Percentiles rank a stretch among this genome's conserved stretches.
Evolutionary conservation across 2,329 filamentous ascomycete species (phyloP).

Genomic region (Dothideomycetidae sp.): DNA sequence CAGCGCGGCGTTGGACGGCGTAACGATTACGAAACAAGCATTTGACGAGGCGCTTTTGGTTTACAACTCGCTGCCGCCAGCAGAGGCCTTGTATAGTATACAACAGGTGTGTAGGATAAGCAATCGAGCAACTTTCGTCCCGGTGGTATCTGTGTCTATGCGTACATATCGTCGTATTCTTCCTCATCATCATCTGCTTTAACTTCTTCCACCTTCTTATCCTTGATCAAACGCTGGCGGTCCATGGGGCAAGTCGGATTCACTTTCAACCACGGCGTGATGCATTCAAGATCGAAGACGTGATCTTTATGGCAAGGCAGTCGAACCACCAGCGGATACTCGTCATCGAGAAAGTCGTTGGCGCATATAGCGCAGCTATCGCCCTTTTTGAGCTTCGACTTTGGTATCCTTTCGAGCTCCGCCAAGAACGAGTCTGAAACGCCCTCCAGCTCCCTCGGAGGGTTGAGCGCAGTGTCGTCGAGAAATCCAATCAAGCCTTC

Average conservation of each 20-base stretch:
- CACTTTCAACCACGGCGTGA: conserved; percentile 49
- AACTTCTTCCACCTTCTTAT: conserved; percentile 19
- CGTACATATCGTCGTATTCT: conserved; percentile 39
- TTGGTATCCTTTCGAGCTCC: conserved; percentile 45
- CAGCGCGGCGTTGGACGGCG: no score
- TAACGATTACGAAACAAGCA: no score
- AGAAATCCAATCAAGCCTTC: conserved; percentile 39
- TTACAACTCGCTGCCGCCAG: no score
- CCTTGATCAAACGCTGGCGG: conserved; percentile 42
- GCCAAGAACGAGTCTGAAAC: conserved; percentile 48
- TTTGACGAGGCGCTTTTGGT: no score
- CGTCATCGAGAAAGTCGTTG: conserved; percentile 45
- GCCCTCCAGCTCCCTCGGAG: conserved; percentile 45
- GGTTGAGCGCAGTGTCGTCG: conserved; percentile 41
- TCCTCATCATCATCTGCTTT: conserved; percentile 38
- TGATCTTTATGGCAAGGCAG: conserved; percentile 48
- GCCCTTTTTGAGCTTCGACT: conserved; percentile 36
- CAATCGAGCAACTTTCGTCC: no score
- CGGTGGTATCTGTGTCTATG: no score
- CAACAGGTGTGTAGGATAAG: no score
- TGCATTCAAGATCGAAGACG: conserved; percentile 51
- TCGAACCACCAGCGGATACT: conserved; percentile 49
- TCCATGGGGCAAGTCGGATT: conserved; percentile 51
- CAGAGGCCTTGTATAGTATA: no score
- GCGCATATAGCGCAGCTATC: conserved; percentile 47